Percentiles rank a stretch among this genome's conserved stretches.
phyloP scores from a whole-genome alignment of 2,329 filamentous ascomycete genomes.

The Ambrosiella beaveri region DNA sequence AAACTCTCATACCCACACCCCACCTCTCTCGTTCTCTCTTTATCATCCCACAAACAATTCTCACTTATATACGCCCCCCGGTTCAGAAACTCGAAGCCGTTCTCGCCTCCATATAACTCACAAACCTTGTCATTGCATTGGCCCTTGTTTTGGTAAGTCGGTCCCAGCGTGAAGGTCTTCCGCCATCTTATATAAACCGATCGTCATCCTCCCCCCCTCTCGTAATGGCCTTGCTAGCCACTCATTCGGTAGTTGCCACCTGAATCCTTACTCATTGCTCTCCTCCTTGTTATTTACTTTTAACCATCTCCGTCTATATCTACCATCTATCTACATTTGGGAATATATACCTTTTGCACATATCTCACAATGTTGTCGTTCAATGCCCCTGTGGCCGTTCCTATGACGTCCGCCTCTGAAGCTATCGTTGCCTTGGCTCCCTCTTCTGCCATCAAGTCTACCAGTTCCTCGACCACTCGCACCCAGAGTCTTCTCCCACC shows the following conservation, averaged over 20 bases:
- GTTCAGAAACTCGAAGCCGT: too few relatives aligned
- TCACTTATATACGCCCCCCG: too few relatives aligned
- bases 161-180: not conserved
- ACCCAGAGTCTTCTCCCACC: slow-evolving; percentile 5
- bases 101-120: not conserved
- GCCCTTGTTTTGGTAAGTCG: not conserved
- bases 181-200: not conserved
- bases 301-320: slow-evolving; percentile 12
- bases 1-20: too few relatives aligned
- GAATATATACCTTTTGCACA: not conserved
- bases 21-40: too few relatives aligned
- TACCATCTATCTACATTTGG: slow-evolving; percentile 1
- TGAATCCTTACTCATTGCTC: not conserved
- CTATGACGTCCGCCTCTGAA: slow-evolving; percentile 9
- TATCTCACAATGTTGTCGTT: slow-evolving; percentile 32
- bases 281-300: slow-evolving; percentile 10
- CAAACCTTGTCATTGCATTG: not conserved
- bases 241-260: not conserved
- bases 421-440: slow-evolving; percentile 15
- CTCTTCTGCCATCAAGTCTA: slow-evolving; percentile 13
- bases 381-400: slow-evolving; percentile 27
- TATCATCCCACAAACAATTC: too few relatives aligned
- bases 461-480: not conserved
- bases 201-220: not conserved
- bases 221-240: not conserved